Conservation (phyloP, 1,284 basidiomycete genomes). For the Kwoniella shivajii region DNA sequence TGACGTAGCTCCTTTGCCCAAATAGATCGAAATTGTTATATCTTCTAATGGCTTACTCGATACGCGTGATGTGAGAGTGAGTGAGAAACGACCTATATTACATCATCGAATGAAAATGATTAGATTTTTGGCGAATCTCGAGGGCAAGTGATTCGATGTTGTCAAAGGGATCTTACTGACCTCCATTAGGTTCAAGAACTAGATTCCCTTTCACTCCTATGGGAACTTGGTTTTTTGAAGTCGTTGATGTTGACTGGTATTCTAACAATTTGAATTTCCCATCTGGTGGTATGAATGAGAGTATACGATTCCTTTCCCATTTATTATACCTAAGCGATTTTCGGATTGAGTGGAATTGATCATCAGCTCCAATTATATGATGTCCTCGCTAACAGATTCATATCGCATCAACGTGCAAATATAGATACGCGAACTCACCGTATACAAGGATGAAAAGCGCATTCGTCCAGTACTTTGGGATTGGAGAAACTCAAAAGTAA, state of each 20-base stretch:
- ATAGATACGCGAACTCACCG: conserved; percentile 60
- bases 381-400: no score
- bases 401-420: no score
- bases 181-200: conserved; percentile 65
- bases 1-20: conserved; percentile 70
- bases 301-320: conserved; percentile 74
- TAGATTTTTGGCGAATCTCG: not conserved
- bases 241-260: conserved; percentile 65
- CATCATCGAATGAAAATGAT: conserved; percentile 4
- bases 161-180: conserved; percentile 54
- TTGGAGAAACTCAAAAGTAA: conserved; percentile 79
- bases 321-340: conserved; percentile 64
- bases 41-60: conserved; percentile 69
- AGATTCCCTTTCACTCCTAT: conserved; percentile 66
- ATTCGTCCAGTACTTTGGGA: conserved; percentile 71
- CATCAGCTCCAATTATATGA: no score
- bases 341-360: no score
- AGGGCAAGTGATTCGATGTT: not conserved
- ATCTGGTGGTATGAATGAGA: conserved; percentile 94
- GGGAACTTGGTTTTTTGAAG: conserved; percentile 62
- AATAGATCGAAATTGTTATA: conserved; percentile 67
- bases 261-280: conserved; percentile 85
- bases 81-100: conserved; percentile 66
- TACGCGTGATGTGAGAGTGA: conserved; percentile 70
- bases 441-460: conserved; percentile 88